Evolutionary conservation across 805 yeast genomes (phyloP), one percentile per base, ranked within the genome.

Genomic region (Myxozyma sirexii): DNA sequence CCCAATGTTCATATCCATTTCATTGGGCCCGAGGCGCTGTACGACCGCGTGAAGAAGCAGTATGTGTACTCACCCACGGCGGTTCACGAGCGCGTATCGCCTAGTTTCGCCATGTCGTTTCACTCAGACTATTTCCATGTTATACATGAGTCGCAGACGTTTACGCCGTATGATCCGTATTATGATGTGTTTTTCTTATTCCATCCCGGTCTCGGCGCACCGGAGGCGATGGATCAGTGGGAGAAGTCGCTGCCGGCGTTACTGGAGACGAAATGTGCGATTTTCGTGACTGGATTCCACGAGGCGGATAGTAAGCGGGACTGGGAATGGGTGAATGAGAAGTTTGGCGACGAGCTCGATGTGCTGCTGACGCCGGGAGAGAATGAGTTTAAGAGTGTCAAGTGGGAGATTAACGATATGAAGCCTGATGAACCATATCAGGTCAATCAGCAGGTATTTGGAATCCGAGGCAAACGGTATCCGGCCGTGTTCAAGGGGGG

Each of bases 101-200:
- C 68, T 21, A 84, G 86, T 54, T 73, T 94, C 68, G 79, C 88
- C 27, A 80, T 92, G 67, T 82, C 87, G 59, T 87, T 87, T 76
- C 96, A 92, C 75, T 90, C 98, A 0, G 88, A 89, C 69, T 92
- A 87, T 74, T 94, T 94, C 84, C 90, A 91, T 71, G 93, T 88
- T 41, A 80, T 88, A 62, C 96, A 94, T 75, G 91, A 91, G 69
- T 86, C 90, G 50, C 94, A 92, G 69, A 97, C 93, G 75, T 89
- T 94, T 73, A 90, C 90, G 85, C 99, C 99, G 4, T 94, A 92
- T 74, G 99, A 94, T 74, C 99, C 99, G 46, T 94, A 93, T 74
- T 81, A 90, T 72, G 99, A 94, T 72, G 84, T 84, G 27, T 94
- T 94, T 75, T 91, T 90, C 82, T 80, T 89, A 54, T 94, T 93